Evolutionary conservation across 805 yeast species (phyloP), one percentile per base, ranked within the genome.

Genomic region (Candida alai): DNA sequence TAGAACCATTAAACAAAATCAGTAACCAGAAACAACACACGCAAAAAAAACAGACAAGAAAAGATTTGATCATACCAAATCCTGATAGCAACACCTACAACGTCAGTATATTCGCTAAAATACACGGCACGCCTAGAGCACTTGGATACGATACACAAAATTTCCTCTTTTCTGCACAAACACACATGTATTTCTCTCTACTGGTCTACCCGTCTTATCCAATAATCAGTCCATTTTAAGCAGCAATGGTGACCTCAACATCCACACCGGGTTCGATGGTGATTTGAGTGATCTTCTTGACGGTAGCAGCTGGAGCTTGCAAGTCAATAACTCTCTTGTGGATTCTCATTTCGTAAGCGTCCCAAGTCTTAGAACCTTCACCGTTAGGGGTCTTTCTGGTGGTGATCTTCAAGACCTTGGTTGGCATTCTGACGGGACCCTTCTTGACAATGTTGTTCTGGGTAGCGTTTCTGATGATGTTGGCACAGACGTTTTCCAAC

Each of bases 361-460:
- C 99, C 97, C 97, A 93, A 62, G 99, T 93, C 90, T 93, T 93
- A 60, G 98, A 93, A 93, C 99, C 99, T 80, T 93, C 97, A 93
- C 99, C 99, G 74, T 94, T 94, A 65, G 99, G 99, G 67, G 98
- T 84, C 89, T 93, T 93, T 86, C 99, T 88, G 85, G 99, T 93
- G 76, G 95, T 78, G 76, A 93, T 78, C 75, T 84, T 87, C 66
- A 93, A 84, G 59, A 84, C 93, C 84, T 89, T 93, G 74, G 98
- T 93, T 78, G 99, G 99, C 77, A 93, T 74, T 85, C 98, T 89
- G 65, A 93, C 96, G 58, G 98, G 98, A 68, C 99, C 99, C 80
- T 88, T 90, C 83, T 87, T 88, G 70, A 73, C 77, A 64, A 89
- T 78, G 60, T 83, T 71, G 74, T 78, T 72, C 68, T 75, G 76